Evolutionary conservation across 345 rosid species (phyloP), one percentile per base, ranked within the genome.

Genomic region (Euphorbia tirucalli): DNA sequence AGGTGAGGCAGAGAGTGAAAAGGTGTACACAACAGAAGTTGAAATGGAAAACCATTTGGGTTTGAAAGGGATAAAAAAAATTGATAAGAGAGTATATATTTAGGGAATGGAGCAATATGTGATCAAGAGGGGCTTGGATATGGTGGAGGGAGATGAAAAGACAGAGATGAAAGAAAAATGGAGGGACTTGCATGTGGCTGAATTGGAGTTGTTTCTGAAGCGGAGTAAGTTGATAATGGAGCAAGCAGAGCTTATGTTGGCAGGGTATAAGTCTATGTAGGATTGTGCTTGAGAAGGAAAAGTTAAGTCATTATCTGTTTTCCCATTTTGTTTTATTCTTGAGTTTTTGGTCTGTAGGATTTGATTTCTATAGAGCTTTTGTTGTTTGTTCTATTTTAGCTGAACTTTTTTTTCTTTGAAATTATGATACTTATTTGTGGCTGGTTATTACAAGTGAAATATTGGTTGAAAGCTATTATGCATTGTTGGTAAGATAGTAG

Each of bases 141-240:
- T 73, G 48, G 15, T 72, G 19, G 65, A 4, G n/a, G 78, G 74
- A 19, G 74, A 41, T 16, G 71, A 64, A 70, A 76, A 28, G 46
- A 66, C 32, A 0, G 67, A 69, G 52, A 22, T 79, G 74, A 81
- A 82, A 21, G 70, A 65, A 16, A 76, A 68, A 27, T 74, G 78
- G 83, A 73, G 50, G 57, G 28, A 79, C 39, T 22, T 82, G 72
- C 71, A 73, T n/a, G 76, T 76, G 18, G 76, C 52, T 0, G 80
- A 75, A 11, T 2, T 79, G 46, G 76, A 82, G 69, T n/a, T 82
- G 61, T 76, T 69, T 50, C 13, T 76, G 44, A 44, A 35, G 55
- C 21, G 80, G 32, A 44, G n/a, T 19, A 57, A 73, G 24, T 54
- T 82, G 66, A 27, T 79, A 10, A 37, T 1, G 3, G 77, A 82